Percentiles rank a stretch among this genome's conserved stretches.
Evolutionary conservation across 2,329 filamentous ascomycete genomes (phyloP).

Genomic region (Fusarium anthophilum): DNA sequence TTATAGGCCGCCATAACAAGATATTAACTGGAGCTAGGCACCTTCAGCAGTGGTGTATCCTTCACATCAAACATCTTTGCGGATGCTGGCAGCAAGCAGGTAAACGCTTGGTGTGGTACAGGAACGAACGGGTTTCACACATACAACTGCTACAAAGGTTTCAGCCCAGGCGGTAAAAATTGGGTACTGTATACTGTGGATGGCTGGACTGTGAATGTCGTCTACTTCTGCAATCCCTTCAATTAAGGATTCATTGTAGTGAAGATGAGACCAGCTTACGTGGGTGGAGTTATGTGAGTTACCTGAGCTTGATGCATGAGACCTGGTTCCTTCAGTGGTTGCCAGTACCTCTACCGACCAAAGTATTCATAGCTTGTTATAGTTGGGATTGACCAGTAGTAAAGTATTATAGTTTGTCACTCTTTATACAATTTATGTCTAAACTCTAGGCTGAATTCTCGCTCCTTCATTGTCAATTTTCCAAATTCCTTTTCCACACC

Average conservation of each 20-base stretch:
- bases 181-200: background rate
- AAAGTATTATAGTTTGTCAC: background rate
- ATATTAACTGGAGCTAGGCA: background rate
- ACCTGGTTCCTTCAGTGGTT: no score
- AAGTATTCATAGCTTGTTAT: no score
- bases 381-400: no score
- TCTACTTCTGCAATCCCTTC: background rate
- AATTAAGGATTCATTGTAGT: background rate
- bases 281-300: no score
- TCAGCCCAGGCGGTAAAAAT: background rate
- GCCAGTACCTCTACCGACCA: no score
- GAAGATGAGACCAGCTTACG: background rate
- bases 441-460: background rate
- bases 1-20: accelerated
- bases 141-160: background rate
- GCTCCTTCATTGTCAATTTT: background rate
- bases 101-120: background rate
- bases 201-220: background rate
- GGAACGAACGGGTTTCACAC: constrained; percentile 2
- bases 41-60: background rate
- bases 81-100: background rate
- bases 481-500: background rate
- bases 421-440: background rate
- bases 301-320: no score
- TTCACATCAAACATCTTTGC: constrained; percentile 3